phyloP scores from a whole-genome alignment of 352 stramenopile species.

The Phytophthora niederhauseri region DNA sequence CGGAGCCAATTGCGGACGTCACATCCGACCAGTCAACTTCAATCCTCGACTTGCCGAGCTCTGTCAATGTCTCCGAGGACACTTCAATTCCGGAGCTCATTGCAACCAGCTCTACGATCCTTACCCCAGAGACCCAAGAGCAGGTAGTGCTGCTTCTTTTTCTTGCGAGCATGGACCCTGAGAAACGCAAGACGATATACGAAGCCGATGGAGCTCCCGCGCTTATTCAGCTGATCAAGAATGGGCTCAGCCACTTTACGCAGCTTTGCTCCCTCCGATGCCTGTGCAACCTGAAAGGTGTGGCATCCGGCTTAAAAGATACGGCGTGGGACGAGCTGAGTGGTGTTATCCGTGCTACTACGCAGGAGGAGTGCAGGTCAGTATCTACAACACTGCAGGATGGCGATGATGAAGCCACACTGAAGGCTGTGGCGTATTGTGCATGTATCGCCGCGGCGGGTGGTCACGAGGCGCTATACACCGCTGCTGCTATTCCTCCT shows the following conservation, averaged over 20 bases:
- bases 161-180: no score
- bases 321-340: not conserved
- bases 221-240: not conserved
- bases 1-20: no score
- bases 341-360: not conserved
- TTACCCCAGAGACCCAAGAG: no score
- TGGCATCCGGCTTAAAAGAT: no score
- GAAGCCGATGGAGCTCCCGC: not conserved
- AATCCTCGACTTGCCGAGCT: no score
- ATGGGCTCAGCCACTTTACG: not conserved
- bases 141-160: no score
- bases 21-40: no score
- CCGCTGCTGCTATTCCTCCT: not conserved
- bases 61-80: no score
- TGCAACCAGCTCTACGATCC: no score
- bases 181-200: not conserved
- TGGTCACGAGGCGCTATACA: not conserved
- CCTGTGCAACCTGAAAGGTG: no score
- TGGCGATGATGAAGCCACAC: not conserved
- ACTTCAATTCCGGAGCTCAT: no score
- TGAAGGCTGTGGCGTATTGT: not conserved
- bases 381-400: not conserved
- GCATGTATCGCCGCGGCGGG: not conserved
- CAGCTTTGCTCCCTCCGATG: no score
- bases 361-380: not conserved